Conservation (phyloP, 495 filamentous ascomycete species). For the Copromyces sp. region DNA sequence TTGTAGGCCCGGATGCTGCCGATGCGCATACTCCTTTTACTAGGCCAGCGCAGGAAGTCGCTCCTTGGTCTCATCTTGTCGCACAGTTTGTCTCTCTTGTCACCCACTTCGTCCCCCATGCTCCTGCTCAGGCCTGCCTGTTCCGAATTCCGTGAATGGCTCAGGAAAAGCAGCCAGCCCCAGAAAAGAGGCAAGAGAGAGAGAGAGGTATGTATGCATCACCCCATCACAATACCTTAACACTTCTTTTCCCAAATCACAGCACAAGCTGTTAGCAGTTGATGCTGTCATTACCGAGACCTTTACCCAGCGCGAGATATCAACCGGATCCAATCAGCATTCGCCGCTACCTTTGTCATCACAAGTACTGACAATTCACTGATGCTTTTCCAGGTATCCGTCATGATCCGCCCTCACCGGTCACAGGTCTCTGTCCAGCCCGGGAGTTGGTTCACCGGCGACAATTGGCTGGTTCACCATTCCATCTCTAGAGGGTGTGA, state of each 20-base stretch:
- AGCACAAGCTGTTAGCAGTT: not conserved
- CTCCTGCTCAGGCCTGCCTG: not conserved
- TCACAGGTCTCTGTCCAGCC: slow-evolving; percentile 9
- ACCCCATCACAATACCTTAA: not conserved
- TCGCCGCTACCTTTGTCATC: not conserved
- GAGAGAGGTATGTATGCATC: not conserved
- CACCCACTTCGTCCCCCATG: not conserved
- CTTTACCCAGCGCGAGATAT: not conserved
- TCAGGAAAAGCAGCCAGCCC: not conserved
- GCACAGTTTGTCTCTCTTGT: not conserved
- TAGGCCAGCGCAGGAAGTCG: not conserved
- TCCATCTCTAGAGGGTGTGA: slow-evolving; percentile 15
- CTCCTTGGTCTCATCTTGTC: not conserved
- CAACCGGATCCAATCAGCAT: not conserved
- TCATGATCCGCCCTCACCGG: slow-evolving; percentile 12
- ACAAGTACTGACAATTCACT: not conserved
- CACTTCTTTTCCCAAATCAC: not conserved
- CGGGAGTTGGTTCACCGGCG: not conserved
- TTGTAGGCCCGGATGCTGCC: not conserved
- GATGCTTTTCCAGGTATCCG: not conserved
- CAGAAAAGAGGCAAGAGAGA: not conserved
- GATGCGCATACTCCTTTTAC: not conserved
- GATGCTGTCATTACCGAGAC: not conserved
- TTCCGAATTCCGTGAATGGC: not conserved
- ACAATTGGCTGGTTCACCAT: slow-evolving; percentile 19